These are phyloP conservation scores for Cordia subcordata DNA, from an alignment of 257 asterid genomes.

Conservation along the genomic window DNA sequence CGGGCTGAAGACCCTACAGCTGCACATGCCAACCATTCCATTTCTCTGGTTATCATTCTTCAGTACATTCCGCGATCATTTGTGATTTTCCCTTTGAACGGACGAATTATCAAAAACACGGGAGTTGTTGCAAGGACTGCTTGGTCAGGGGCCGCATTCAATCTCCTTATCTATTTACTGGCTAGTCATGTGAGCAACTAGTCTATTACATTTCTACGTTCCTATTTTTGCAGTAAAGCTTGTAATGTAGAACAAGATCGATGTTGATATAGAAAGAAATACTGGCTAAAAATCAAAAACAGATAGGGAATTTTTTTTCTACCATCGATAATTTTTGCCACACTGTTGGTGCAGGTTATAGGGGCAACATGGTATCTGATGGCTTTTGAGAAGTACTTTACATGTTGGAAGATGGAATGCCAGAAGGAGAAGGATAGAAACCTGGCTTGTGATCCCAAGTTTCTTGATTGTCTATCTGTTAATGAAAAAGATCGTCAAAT, in stretches of 20 bases:
- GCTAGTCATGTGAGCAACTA: slow-evolving; percentile 71
- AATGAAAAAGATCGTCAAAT: slow-evolving; percentile 13
- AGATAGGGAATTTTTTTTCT: too few relatives aligned
- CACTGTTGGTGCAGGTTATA: slow-evolving; percentile 41
- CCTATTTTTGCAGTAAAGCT: not conserved
- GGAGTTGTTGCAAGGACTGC: slow-evolving; percentile 87
- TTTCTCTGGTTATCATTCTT: slow-evolving; percentile 65
- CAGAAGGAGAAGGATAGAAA: slow-evolving; percentile 22
- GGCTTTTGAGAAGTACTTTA: slow-evolving; percentile 64
- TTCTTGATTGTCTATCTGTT: slow-evolving; percentile 44
- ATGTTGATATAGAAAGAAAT: not conserved
- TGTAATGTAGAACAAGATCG: not conserved
- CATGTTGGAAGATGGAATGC: slow-evolving; percentile 73
- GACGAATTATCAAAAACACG: slow-evolving; percentile 60
- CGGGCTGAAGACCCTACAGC: slow-evolving; percentile 28
- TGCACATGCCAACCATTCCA: slow-evolving; percentile 56
- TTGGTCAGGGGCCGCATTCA: slow-evolving; percentile 91
- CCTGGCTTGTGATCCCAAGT: slow-evolving; percentile 25
- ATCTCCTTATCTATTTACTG: slow-evolving; percentile 68
- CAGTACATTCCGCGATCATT: slow-evolving; percentile 76
- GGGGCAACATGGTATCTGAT: slow-evolving; percentile 84
- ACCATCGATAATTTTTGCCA: not conserved
- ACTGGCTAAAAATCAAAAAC: too few relatives aligned
- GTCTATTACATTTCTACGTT: not conserved
- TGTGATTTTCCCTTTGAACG: slow-evolving; percentile 66